These are phyloP conservation scores for Gnomoniopsis smithogilvyi DNA, from an alignment of 2,329 filamentous ascomycete genomes.

Conservation along the genomic window DNA sequence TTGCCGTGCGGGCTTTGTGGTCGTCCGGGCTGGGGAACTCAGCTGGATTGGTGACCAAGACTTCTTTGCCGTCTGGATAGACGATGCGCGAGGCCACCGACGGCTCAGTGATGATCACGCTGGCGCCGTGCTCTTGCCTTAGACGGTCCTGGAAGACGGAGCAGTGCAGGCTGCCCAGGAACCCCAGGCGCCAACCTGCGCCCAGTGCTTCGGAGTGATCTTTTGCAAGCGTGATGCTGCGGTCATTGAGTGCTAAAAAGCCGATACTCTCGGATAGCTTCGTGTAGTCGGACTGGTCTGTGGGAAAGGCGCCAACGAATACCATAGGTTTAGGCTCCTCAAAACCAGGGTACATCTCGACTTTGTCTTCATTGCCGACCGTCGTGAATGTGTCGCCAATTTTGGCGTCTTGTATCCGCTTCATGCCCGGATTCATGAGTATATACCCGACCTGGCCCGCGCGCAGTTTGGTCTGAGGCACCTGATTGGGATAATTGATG, in stretches of 20 bases:
- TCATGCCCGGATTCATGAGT: slow-evolving; percentile 98
- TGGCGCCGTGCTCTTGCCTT: slow-evolving; percentile 89
- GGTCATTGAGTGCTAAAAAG: slow-evolving; percentile 90
- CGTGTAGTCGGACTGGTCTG: slow-evolving; percentile 82
- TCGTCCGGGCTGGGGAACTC: slow-evolving; percentile 74
- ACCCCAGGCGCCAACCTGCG: slow-evolving; percentile 90
- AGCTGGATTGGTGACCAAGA: slow-evolving; percentile 79
- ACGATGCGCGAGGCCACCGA: slow-evolving; percentile 88
- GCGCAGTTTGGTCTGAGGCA: slow-evolving; percentile 73
- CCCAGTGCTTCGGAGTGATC: slow-evolving; percentile 92
- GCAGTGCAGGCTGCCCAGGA: slow-evolving; percentile 94
- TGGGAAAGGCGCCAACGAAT: slow-evolving; percentile 94
- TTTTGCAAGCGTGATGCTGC: slow-evolving; percentile 90
- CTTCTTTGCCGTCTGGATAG: slow-evolving; percentile 73
- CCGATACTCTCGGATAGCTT: slow-evolving; percentile 91
- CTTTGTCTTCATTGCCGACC: slow-evolving; percentile 69
- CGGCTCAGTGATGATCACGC: slow-evolving; percentile 94
- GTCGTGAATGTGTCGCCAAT: slow-evolving; percentile 93
- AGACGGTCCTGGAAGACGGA: slow-evolving; percentile 98
- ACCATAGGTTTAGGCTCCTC: slow-evolving; percentile 99
- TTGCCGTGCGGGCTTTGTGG: slow-evolving; percentile 39
- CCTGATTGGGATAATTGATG: slow-evolving; percentile 90
- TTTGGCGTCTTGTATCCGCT: slow-evolving; percentile 90
- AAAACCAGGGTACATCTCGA: slow-evolving; percentile 84
- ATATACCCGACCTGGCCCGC: slow-evolving; percentile 96